Percentiles rank a stretch among this genome's conserved stretches.
phyloP scores from a whole-genome alignment of 208 protist genomes.

The Histomonas meleagridis region DNA sequence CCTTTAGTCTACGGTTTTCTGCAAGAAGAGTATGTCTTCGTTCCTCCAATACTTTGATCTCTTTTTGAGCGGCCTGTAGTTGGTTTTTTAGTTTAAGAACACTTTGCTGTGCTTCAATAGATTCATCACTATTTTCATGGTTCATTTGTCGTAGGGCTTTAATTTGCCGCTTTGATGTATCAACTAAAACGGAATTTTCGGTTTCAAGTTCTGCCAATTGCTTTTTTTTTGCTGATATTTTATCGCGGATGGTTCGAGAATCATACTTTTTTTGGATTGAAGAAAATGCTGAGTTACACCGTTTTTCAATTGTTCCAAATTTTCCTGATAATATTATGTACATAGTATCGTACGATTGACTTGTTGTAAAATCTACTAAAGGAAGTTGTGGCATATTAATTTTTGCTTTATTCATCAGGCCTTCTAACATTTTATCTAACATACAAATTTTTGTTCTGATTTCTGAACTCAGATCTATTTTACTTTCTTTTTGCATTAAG shows the following conservation, averaged over 20 bases:
- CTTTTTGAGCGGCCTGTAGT: constrained; percentile 1
- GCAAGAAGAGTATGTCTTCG: neutral
- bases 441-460: neutral
- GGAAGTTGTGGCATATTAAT: neutral
- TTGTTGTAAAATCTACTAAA: neutral
- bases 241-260: neutral
- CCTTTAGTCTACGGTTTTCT: constrained; percentile 17
- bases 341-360: neutral
- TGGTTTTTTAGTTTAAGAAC: neutral
- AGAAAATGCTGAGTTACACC: neutral
- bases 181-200: neutral
- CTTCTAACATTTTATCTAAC: neutral
- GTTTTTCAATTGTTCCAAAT: neutral
- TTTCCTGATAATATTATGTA: neutral
- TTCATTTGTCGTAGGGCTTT: neutral
- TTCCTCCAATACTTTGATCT: neutral
- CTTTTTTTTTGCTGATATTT: neutral
- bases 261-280: constrained; percentile 33
- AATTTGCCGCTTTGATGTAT: neutral
- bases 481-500: no score
- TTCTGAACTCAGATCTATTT: neutral
- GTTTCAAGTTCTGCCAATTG: neutral
- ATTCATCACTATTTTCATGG: neutral
- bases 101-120: neutral
- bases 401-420: neutral